Evolutionary conservation across 345 rosid genomes (phyloP).

Genomic region (Lenwebbia sp.): DNA sequence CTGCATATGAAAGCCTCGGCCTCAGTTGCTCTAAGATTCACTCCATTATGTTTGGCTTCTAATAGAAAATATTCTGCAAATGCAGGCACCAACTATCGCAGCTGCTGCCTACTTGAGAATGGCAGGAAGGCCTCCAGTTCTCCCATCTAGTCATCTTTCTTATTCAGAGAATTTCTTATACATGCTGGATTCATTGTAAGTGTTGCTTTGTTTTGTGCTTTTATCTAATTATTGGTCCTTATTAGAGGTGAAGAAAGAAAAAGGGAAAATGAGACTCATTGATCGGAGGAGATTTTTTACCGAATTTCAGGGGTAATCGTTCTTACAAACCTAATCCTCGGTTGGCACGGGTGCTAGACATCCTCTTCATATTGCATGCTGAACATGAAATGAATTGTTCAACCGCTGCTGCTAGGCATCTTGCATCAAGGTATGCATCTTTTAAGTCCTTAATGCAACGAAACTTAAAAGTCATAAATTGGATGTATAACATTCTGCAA

Average conservation of each 20-base stretch:
- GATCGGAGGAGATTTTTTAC: not conserved
- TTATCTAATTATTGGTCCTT: not conserved
- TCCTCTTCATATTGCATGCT: slow-evolving; percentile 89
- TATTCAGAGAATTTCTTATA: slow-evolving; percentile 90
- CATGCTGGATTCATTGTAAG: slow-evolving; percentile 93
- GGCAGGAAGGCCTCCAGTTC: slow-evolving; percentile 98
- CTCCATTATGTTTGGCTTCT: not conserved
- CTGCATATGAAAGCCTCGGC: not conserved
- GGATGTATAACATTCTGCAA: not conserved
- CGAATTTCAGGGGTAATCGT: slow-evolving; percentile 55
- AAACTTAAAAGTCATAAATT: not conserved
- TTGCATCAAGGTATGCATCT: slow-evolving; percentile 71
- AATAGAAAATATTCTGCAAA: not conserved
- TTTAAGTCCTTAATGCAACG: not conserved
- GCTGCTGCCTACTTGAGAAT: slow-evolving; percentile 93
- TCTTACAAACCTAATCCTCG: slow-evolving; percentile 87
- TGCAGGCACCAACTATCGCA: slow-evolving; percentile 86
- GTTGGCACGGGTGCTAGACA: slow-evolving; percentile 78
- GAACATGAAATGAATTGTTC: slow-evolving; percentile 99
- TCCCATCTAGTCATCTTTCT: slow-evolving; percentile 83
- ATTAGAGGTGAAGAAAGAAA: not conserved
- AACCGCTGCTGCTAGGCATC: slow-evolving; percentile 93
- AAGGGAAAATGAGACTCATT: not conserved
- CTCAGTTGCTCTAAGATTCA: not conserved
- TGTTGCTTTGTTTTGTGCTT: not conserved